These are phyloP conservation scores for Didymella sp. DNA, from an alignment of 2,329 filamentous ascomycete species.

Conservation along the genomic window DNA sequence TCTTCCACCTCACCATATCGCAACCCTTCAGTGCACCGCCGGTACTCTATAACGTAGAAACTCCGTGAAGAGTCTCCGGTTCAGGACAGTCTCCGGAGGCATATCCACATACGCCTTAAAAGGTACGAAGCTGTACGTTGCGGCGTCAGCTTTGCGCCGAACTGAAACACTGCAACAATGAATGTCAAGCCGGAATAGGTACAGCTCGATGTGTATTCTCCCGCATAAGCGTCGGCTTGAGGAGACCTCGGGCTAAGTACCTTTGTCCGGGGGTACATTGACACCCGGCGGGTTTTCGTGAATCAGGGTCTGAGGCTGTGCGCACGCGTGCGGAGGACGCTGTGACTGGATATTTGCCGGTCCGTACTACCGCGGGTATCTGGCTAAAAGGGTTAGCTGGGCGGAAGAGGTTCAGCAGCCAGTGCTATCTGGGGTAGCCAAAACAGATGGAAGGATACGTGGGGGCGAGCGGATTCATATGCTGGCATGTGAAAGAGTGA, in stretches of 20 bases:
- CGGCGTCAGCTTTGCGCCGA: conserved; percentile 7
- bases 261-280: not conserved
- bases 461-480: conserved; percentile 16
- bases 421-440: conserved; percentile 20
- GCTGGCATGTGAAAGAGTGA: conserved; percentile 20
- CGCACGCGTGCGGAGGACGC: not conserved
- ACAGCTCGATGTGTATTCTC: conserved; percentile 10
- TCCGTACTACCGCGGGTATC: conserved; percentile 17
- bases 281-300: conserved; percentile 19
- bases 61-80: not conserved
- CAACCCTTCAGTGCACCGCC: not conserved
- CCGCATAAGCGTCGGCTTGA: conserved; percentile 6
- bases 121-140: not conserved
- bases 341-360: conserved; percentile 22
- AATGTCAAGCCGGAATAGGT: not conserved
- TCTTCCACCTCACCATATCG: conserved; percentile 7
- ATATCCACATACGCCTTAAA: not conserved
- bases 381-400: conserved; percentile 16
- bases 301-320: conserved; percentile 16
- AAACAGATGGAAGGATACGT: conserved; percentile 10
- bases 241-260: conserved; percentile 16
- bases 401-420: too few species aligned
- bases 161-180: conserved; percentile 6
- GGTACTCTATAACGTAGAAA: not conserved
- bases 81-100: too few species aligned